phyloP scores from a whole-genome alignment of 2,329 filamentous ascomycete genomes.

The Colletotrichum scovillei region DNA sequence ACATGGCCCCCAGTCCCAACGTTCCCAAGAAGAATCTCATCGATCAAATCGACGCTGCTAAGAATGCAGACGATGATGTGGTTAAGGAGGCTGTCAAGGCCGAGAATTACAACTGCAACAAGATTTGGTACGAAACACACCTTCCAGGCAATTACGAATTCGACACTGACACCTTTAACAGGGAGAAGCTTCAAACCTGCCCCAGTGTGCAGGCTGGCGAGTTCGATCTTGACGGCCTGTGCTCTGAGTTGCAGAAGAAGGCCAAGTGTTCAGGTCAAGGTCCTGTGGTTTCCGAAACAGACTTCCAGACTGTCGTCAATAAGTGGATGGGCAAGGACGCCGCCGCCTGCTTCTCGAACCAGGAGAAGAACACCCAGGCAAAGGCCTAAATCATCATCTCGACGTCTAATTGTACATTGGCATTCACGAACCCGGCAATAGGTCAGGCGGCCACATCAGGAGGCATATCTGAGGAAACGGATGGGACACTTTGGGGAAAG shows the following conservation, averaged over 20 bases:
- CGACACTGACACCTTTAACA: constrained; percentile 60
- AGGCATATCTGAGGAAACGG: constrained; percentile 26
- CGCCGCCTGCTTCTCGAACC: constrained; percentile 45
- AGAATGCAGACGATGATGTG: constrained; percentile 76
- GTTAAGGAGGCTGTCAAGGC: constrained; percentile 46
- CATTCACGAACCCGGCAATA: constrained; percentile 15
- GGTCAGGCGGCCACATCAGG: constrained; percentile 18
- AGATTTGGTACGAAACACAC: constrained; percentile 82
- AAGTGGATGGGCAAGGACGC: constrained; percentile 67
- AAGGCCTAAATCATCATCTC: constrained; percentile 23
- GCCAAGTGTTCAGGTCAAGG: constrained; percentile 94
- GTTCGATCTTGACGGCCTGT: constrained; percentile 93
- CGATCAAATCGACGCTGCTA: constrained; percentile 79
- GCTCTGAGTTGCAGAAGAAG: constrained; percentile 93
- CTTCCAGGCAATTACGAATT: neutral
- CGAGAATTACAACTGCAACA: constrained; percentile 83
- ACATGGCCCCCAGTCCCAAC: constrained; percentile 64
- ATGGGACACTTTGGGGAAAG: constrained; percentile 13
- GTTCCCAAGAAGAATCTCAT: constrained; percentile 76
- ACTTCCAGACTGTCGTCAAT: constrained; percentile 84
- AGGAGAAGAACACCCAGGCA: constrained; percentile 44
- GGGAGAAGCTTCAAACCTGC: constrained; percentile 90
- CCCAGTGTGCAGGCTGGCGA: constrained; percentile 90
- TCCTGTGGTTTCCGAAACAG: constrained; percentile 87
- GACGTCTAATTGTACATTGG: constrained; percentile 25